Evolutionary conservation across 2,329 filamentous ascomycete species (phyloP).

Genomic region (Pseudogymnoascus sp.): DNA sequence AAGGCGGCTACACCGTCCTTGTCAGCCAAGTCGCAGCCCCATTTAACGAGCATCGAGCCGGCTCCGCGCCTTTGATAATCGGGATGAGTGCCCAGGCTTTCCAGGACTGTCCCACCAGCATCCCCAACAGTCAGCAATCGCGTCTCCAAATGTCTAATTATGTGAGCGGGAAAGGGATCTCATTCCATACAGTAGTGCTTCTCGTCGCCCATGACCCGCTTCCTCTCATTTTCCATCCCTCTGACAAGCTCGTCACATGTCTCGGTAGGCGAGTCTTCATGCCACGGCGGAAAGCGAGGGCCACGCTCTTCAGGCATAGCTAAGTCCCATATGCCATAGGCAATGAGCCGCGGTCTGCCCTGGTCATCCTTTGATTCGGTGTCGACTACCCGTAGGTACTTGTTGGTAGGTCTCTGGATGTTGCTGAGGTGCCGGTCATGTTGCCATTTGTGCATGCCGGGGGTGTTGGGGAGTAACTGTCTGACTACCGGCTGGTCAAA

Average conservation of each 20-base stretch:
- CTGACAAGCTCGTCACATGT: neutral
- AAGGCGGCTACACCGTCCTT: neutral
- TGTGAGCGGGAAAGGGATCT: too few species aligned
- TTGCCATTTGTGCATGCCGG: neutral
- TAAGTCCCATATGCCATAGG: neutral
- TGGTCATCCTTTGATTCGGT: neutral
- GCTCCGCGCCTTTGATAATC: constrained; percentile 20
- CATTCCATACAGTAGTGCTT: constrained; percentile 1
- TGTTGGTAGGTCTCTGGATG: neutral
- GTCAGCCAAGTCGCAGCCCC: constrained; percentile 19
- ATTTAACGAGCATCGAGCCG: constrained; percentile 20
- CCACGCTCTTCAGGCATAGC: neutral
- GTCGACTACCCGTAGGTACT: neutral
- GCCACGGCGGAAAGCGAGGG: neutral
- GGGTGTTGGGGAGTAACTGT: neutral
- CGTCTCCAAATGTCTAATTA: neutral
- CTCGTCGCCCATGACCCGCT: neutral
- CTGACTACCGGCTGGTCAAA: neutral
- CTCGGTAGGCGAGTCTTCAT: neutral
- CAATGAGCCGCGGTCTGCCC: neutral
- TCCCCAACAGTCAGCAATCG: neutral
- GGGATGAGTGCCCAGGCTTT: constrained; percentile 22
- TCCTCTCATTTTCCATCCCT: neutral
- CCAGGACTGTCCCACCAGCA: constrained; percentile 18
- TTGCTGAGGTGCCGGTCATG: neutral